Evolutionary conservation across 2,329 filamentous ascomycete species (phyloP).

Genomic region (Penicillium corylophilum): DNA sequence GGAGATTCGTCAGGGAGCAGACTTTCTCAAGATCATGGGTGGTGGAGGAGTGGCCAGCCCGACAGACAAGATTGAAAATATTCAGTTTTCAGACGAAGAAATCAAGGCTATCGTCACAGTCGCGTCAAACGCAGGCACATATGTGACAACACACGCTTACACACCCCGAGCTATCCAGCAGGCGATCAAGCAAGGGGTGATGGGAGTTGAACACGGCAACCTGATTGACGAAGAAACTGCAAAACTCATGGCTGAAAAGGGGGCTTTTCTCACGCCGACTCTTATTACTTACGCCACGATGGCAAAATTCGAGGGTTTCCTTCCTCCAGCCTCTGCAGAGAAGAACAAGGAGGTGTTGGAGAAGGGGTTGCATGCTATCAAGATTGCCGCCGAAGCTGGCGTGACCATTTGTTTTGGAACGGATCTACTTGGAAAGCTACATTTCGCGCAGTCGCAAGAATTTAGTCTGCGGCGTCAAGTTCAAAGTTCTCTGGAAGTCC

Average conservation of each 20-base stretch:
- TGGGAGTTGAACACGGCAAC: constrained; percentile 7
- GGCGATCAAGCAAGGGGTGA: constrained; percentile 1
- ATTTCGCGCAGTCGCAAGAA: constrained; percentile 48
- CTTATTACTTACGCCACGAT: constrained; percentile 51
- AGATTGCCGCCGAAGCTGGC: constrained; percentile 51
- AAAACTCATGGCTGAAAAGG: constrained; percentile 31
- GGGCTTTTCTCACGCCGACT: constrained; percentile 54
- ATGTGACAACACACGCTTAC: constrained; percentile 6
- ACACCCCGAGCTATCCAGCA: constrained; percentile 3
- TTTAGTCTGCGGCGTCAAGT: constrained; percentile 47
- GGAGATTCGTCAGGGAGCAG: constrained; percentile 3
- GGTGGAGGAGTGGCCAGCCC: constrained; percentile 7
- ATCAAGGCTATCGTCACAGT: constrained; percentile 4
- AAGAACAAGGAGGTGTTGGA: constrained; percentile 53
- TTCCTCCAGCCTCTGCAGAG: constrained; percentile 32
- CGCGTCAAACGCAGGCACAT: constrained; percentile 3
- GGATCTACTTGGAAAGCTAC: constrained; percentile 53
- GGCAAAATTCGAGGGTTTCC: constrained; percentile 23
- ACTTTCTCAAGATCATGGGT: constrained; percentile 8
- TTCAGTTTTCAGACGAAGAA: constrained; percentile 5
- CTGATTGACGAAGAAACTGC: constrained; percentile 3
- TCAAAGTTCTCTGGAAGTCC: constrained; percentile 42
- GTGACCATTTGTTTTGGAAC: constrained; percentile 57
- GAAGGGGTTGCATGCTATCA: constrained; percentile 46
- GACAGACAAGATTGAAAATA: background rate